Evolutionary conservation across 2,329 filamentous ascomycete genomes (phyloP).

Genomic region (Colletotrichum chrysophilum): DNA sequence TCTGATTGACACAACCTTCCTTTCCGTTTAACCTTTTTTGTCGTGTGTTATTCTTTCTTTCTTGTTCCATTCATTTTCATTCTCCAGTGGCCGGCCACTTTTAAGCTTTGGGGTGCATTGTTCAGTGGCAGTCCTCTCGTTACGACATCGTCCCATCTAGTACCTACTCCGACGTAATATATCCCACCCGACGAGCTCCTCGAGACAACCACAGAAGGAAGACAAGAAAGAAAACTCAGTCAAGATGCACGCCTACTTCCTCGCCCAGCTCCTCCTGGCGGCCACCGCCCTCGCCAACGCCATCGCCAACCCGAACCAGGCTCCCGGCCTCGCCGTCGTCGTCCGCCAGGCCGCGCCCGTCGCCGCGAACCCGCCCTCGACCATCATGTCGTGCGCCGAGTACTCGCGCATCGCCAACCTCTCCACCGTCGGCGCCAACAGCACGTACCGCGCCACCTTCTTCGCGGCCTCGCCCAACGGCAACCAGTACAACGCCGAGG

Average conservation of each 20-base stretch:
- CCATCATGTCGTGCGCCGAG: constrained; percentile 37
- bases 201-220: neutral
- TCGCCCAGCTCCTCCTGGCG: constrained; percentile 19
- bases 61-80: neutral
- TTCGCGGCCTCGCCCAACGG: constrained; percentile 46
- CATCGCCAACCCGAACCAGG: neutral
- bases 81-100: constrained; percentile 24
- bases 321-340: neutral
- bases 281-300: constrained; percentile 5
- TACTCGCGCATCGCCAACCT: constrained; percentile 52
- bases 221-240: neutral
- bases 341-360: constrained; percentile 14
- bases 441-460: constrained; percentile 50
- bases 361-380: neutral
- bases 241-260: constrained; percentile 10
- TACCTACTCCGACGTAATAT: neutral
- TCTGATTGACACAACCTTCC: neutral
- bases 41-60: neutral
- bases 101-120: neutral
- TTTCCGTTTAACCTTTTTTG: neutral
- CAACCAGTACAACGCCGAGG: constrained; percentile 38
- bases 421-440: constrained; percentile 49
- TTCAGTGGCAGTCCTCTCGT: neutral
- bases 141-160: neutral
- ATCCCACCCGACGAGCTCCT: neutral